Evolutionary conservation across 306 rosid species (phyloP), one percentile per base, ranked within the genome.

Genomic region (Trifolium fragiferum): DNA sequence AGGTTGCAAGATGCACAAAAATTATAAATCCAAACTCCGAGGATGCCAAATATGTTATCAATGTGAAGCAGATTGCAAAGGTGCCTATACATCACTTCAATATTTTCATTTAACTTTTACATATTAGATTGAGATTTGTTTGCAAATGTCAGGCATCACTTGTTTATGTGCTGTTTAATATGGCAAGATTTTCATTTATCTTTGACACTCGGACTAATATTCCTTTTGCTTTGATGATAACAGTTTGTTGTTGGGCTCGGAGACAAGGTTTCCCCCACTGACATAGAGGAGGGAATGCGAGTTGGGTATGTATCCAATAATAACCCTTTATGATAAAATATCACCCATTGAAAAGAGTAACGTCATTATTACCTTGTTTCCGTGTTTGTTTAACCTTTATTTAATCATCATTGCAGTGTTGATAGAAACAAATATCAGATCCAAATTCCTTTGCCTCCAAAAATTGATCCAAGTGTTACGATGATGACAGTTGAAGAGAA

Each of bases 241-340:
- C 91, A 95, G 99, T 95, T 95, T 87, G 99, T 95, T 74, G 99
- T 95, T 63, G 99, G 99, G 67, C 86, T 95, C 14, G 99, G 99
- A 74, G 99, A 95, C 81, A 95, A 95, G 85, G 98, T 95, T 81
- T 95, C 99, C 66, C 99, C 99, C 40, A 95, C 99, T 12, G 99
- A 95, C 78, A 95, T 95, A 57, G 99, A 95, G 81, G 99, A 95
- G 83, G 99, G 99, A 67, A 95, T 95, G 99, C 98, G 99, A 55
- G 99, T 95, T 55, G 99, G 99, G 99, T 94, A 89, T 69, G 93
- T 80, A 46, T 50, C 70, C 35, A n/a, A 77, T 25, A 59, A 40
- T 62, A 9, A 19, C 54, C 62, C 27, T 54, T 19, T 25, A 50
- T 74, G 25, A 78, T 54, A 20, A 60, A 27, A 23, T 69, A 50